Evolutionary conservation across 2,329 filamentous ascomycete genomes (phyloP).

Genomic region (Claviceps cyperi): DNA sequence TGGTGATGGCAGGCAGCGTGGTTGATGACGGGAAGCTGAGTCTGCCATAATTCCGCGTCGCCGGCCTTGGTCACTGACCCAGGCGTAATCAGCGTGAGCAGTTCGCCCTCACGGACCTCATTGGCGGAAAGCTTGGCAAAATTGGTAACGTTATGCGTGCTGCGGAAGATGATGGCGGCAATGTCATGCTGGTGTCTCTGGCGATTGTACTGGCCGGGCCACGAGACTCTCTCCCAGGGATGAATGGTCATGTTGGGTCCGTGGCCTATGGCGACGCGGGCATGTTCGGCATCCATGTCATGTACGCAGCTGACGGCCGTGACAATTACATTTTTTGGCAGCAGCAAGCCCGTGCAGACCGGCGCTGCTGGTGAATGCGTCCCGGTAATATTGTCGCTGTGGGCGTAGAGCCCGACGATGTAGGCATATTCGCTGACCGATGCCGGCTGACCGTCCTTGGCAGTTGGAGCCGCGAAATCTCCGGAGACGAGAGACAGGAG

Average conservation of each 20-base stretch:
- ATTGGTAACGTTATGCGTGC: background rate
- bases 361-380: background rate
- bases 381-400: background rate
- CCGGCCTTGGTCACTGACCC: too few relatives aligned
- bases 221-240: background rate
- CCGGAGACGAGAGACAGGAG: background rate
- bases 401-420: background rate
- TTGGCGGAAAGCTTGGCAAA: background rate
- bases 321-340: constrained; percentile 1
- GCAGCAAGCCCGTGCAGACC: background rate
- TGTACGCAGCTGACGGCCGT: constrained; percentile 3
- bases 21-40: background rate
- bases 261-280: background rate
- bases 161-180: background rate
- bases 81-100: too few relatives aligned
- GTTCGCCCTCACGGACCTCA: background rate
- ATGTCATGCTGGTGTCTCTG: background rate
- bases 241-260: background rate
- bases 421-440: background rate
- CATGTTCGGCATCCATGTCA: too few relatives aligned
- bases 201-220: background rate
- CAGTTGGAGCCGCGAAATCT: background rate
- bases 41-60: background rate
- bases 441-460: background rate
- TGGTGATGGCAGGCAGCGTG: background rate